phyloP scores from a whole-genome alignment of 768 basidiomycete species.

The Royoungia palumana region DNA sequence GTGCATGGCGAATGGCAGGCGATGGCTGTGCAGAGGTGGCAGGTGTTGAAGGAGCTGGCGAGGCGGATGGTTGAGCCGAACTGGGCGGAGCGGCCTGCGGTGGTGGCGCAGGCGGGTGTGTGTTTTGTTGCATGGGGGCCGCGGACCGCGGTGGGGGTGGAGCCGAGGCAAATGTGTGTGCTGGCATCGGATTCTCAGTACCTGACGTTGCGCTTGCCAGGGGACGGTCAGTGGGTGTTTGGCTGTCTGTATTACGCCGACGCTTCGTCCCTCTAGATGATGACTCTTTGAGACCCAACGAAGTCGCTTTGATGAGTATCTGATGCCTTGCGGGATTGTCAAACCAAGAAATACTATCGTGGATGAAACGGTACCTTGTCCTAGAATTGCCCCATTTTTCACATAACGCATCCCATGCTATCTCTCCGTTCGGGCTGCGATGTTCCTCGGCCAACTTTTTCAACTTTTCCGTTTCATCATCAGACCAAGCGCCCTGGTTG shows the following conservation, averaged over 20 bases:
- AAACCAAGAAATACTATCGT: not conserved
- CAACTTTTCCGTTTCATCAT: conserved; percentile 70
- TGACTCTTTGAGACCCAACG: conserved; percentile 75
- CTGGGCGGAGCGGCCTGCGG: conserved; percentile 25
- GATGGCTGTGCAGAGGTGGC: conserved; percentile 35
- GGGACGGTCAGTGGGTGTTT: conserved; percentile 24
- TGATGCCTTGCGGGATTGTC: conserved; percentile 54
- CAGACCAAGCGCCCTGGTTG: conserved; percentile 74
- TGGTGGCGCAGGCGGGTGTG: conserved; percentile 33
- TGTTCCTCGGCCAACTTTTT: conserved; percentile 69
- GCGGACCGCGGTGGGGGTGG: conserved; percentile 20
- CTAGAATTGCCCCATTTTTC: conserved; percentile 70
- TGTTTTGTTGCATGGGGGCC: conserved; percentile 19
- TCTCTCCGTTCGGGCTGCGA: conserved; percentile 43
- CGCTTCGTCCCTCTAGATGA: conserved; percentile 62
- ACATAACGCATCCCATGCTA: conserved; percentile 79
- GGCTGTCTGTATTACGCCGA: conserved; percentile 44
- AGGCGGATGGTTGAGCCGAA: conserved; percentile 27
- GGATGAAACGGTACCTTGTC: conserved; percentile 50
- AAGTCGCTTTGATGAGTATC: conserved; percentile 77
- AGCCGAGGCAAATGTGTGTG: conserved; percentile 25
- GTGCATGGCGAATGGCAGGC: conserved; percentile 30
- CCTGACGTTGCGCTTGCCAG: conserved; percentile 18
- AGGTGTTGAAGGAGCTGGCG: conserved; percentile 35
- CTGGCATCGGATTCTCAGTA: conserved; percentile 15